phyloP scores from a whole-genome alignment of 352 stramenopile genomes.

The Aphanomyces euteiches region DNA sequence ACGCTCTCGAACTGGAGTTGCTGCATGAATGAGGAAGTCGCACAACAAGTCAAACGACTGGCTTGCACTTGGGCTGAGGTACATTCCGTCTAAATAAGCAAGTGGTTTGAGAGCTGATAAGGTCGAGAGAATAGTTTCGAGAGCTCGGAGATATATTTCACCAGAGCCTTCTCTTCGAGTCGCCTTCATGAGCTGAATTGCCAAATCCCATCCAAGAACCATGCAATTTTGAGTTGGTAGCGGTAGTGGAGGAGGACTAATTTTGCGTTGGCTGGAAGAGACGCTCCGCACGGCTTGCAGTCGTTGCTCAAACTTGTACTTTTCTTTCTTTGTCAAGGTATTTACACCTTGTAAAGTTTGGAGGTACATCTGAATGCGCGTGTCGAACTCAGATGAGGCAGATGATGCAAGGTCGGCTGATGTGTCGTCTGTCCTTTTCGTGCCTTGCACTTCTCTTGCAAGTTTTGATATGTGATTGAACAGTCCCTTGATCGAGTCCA shows the following conservation, averaged over 20 bases:
- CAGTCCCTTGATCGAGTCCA: conserved; percentile 72
- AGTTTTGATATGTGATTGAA: conserved; percentile 79
- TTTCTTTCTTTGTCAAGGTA: conserved; percentile 77
- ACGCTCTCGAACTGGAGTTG: conserved; percentile 26
- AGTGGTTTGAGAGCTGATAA: conserved; percentile 68
- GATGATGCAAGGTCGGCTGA: background rate
- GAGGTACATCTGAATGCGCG: conserved; percentile 63
- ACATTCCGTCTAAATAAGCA: conserved; percentile 78
- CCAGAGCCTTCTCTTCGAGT: conserved; percentile 57
- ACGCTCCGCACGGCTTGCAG: conserved; percentile 48
- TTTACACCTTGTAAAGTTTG: conserved; percentile 69
- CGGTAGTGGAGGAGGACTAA: conserved; percentile 62
- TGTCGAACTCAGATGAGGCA: conserved; percentile 57
- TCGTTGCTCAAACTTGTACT: conserved; percentile 69
- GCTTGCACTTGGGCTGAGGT: conserved; percentile 67
- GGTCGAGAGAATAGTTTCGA: conserved; percentile 73
- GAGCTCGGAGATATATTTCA: conserved; percentile 57
- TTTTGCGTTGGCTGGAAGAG: conserved; percentile 64
- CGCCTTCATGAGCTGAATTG: conserved; percentile 62
- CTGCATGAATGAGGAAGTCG: conserved; percentile 59
- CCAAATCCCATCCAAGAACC: conserved; percentile 78
- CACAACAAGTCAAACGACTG: conserved; percentile 70
- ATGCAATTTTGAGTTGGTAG: conserved; percentile 81
- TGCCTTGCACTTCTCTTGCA: conserved; percentile 35
- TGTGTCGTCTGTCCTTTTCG: background rate